These are phyloP conservation scores for Cucumis cinereus DNA, from an alignment of 306 rosid species.

Conservation along the genomic window DNA sequence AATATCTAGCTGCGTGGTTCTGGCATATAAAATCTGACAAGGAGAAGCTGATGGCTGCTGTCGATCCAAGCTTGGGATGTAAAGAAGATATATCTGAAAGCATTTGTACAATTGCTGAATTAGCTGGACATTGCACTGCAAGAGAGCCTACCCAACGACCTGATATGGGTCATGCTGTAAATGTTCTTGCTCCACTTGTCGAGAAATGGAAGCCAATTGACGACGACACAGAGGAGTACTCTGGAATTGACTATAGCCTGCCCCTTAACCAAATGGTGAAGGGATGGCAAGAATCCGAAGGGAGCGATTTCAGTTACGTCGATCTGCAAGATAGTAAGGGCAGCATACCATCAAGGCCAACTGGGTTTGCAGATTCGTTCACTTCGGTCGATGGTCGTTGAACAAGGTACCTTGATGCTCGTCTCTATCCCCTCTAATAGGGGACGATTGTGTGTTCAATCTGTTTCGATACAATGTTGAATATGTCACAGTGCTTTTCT, in stretches of 20 bases:
- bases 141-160: conserved; percentile 91
- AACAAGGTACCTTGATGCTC: conserved; percentile 26
- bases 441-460: neutral
- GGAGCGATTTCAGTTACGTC: conserved; percentile 54
- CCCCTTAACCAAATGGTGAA: conserved; percentile 97
- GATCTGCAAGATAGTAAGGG: conserved; percentile 79
- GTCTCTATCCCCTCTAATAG: conserved; percentile 10
- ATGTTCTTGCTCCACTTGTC: conserved; percentile 70
- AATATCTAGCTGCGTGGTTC: conserved; percentile 92
- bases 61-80: conserved; percentile 51
- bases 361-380: conserved; percentile 91
- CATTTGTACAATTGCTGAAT: conserved; percentile 49
- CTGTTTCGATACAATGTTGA: neutral
- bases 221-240: conserved; percentile 62
- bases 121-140: conserved; percentile 96
- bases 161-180: conserved; percentile 93
- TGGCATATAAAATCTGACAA: conserved; percentile 82
- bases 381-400: conserved; percentile 92
- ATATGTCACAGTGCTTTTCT: neutral
- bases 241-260: conserved; percentile 81
- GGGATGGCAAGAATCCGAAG: conserved; percentile 97
- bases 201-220: conserved; percentile 91
- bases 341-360: conserved; percentile 90
- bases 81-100: conserved; percentile 73
- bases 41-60: conserved; percentile 71